Evolutionary conservation across 2,329 filamentous ascomycete species (phyloP), one percentile per base, ranked within the genome.

Genomic region (Trichoderma koningiopsis): DNA sequence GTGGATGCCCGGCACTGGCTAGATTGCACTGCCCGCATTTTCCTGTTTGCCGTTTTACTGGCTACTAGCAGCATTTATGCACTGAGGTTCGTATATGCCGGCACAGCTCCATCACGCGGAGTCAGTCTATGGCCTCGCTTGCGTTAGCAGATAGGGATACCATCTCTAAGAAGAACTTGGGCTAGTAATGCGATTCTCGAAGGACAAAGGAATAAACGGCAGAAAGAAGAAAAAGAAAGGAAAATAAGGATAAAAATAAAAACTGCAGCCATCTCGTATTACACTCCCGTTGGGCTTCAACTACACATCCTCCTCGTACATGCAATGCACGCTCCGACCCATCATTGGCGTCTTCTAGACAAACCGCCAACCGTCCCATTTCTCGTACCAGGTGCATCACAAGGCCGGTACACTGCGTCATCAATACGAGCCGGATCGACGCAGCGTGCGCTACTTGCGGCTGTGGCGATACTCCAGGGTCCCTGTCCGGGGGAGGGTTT

Each of bases 391-490:
- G 22, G 33, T 19, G 65, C 65, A 68, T 61, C 65, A 68, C 65
- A 47, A 61, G 56, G 68, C 53, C 53, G 61, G 61, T 61, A 40
- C 40, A 59, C 68, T 69, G 68, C 68, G 61, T 66, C 60, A 69
- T 69, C 52, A 65, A 69, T 69, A 69, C 68, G 68, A 69, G 68
- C 61, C 59, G 66, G 66, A 68, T 68, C 66, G 66, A 59, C 58
- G 57, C 8, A 61, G 49, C 43, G 40, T 19, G 58, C 56, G 55
- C 67, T 63, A 65, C 56, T 61, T 52, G 52, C 59, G 67, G 67
- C 67, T 57, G 68, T 66, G 68, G 61, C 59, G 68, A 59, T 59
- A 61, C 52, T 53, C 47, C 56, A 53, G 49, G 65, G 56, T 53
- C 49, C 56, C 11, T 24, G 27, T 61, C 49, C 55, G 57, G 65